A percentile compares a stretch with the other conserved stretches of the same genome.
Evolutionary conservation across 2,329 filamentous ascomycete genomes (phyloP).

Genomic region (Colletotrichum sp.): DNA sequence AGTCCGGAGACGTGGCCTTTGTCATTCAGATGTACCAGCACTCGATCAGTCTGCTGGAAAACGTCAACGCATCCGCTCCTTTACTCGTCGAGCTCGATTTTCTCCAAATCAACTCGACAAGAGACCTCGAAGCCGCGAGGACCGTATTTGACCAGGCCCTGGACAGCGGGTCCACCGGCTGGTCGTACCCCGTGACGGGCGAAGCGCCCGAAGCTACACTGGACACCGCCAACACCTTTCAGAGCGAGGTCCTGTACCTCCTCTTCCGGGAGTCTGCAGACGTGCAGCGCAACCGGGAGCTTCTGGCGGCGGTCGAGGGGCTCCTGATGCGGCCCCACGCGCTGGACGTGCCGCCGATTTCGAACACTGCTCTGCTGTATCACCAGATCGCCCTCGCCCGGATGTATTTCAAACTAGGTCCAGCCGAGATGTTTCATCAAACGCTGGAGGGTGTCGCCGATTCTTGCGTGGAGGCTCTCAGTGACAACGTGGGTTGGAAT

Average conservation of each 20-base stretch:
- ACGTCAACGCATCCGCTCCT: slow-evolving; percentile 28
- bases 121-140: slow-evolving; percentile 19
- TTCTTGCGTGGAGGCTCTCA: slow-evolving; percentile 22
- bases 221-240: slow-evolving; percentile 13
- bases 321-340: slow-evolving; percentile 23
- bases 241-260: slow-evolving; percentile 24
- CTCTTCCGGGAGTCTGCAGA: slow-evolving; percentile 26
- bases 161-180: slow-evolving; percentile 24
- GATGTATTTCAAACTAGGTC: slow-evolving; percentile 30
- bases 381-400: slow-evolving; percentile 22
- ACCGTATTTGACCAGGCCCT: slow-evolving; percentile 26
- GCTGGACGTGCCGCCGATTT: slow-evolving; percentile 24
- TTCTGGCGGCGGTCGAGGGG: slow-evolving; percentile 21
- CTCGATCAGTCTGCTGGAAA: slow-evolving; percentile 27
- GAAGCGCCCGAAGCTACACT: slow-evolving; percentile 20
- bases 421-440: slow-evolving; percentile 25
- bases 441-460: slow-evolving; percentile 24
- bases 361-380: slow-evolving; percentile 10
- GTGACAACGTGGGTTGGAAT: slow-evolving; percentile 30
- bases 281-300: slow-evolving; percentile 22
- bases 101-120: slow-evolving; percentile 21
- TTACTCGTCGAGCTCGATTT: slow-evolving; percentile 24
- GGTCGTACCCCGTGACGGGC: slow-evolving; percentile 25
- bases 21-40: slow-evolving; percentile 27
- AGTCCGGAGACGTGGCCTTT: slow-evolving; percentile 25